Evolutionary conservation across 1,284 basidiomycete genomes (phyloP), one percentile per base, ranked within the genome.

Genomic region (Apiotrichum gracile): DNA sequence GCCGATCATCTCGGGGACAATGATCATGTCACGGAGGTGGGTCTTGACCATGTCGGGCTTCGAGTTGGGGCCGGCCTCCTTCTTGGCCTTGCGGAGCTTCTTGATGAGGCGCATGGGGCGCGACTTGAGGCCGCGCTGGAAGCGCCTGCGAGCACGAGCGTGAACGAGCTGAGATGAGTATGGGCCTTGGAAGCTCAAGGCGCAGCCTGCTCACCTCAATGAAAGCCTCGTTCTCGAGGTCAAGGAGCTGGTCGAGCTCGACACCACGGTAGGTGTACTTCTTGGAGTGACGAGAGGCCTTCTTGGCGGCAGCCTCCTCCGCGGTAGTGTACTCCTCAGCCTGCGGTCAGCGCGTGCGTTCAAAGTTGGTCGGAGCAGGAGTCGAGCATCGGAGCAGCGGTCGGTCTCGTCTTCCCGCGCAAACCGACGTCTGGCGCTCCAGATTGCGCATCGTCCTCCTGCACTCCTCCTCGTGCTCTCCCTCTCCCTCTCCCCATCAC

Each of bases 1-100:
- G 63, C 94, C 94, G 77, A 98, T 97, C 96, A 99, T 98, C 82
- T 99, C 94, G 54, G 94, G 96, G 61, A 98, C 94, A 76, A 98
- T 86, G 78, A 97, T 93, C 94, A 99, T 98, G 81, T 98, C 87
- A 75, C 94, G 91, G 67, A 98, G 82, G 80, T 99, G 96, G 53
- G 96, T 99, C 85, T 97, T 98, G 76, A 99, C 92, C 66, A 92
- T 88, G 52, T 89, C 83, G 61, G 96, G 96, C 83, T 99, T 98
- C 81, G 97, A 91, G 80, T 97, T 97, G 69, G 94, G 89, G 58
- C 83, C 88, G 41, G 92, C 91, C 79, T 97, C 93, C 82, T 94
- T 97, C 86, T 98, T 98, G 62, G 96, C 91, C 80, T 96, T 97
- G 77, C 96, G 89, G 66, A 99, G 83, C 80, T 98, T 97, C 85